Evolutionary conservation across 2,329 filamentous ascomycete species (phyloP).

Genomic region (Trichoderma asperellum): DNA sequence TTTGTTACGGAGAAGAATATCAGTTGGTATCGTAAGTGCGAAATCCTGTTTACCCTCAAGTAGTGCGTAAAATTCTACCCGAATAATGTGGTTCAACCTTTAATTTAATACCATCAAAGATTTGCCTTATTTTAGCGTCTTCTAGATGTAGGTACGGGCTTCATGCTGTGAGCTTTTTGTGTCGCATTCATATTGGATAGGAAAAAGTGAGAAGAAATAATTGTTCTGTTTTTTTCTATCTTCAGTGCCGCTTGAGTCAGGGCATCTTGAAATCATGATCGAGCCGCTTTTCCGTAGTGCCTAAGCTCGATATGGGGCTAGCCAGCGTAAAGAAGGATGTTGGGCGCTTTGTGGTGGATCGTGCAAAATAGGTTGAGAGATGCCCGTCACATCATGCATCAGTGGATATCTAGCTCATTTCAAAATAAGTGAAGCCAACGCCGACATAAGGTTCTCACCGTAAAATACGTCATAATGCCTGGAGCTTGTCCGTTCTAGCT

Average conservation of each 20-base stretch:
- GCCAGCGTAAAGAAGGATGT: neutral
- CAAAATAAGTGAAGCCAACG: neutral
- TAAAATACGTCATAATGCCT: neutral
- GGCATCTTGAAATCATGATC: neutral
- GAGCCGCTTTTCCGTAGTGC: too few species aligned
- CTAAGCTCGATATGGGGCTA: neutral
- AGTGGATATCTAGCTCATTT: neutral
- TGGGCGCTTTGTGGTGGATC: neutral
- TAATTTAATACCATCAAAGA: neutral
- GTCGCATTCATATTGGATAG: neutral
- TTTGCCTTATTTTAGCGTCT: neutral
- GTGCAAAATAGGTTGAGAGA: neutral
- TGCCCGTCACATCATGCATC: neutral
- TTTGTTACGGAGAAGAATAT: neutral
- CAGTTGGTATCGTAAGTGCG: too few species aligned
- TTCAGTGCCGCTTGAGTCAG: neutral
- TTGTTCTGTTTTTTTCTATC: neutral
- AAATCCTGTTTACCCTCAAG: neutral
- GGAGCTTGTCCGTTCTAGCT: neutral
- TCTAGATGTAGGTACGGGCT: neutral
- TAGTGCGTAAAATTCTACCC: neutral
- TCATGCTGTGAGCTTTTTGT: neutral
- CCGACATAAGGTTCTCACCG: neutral
- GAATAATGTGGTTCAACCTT: neutral
- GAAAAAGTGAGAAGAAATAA: neutral